phyloP scores from a whole-genome alignment of 2,329 filamentous ascomycete species.

The Diaporthe sp. region DNA sequence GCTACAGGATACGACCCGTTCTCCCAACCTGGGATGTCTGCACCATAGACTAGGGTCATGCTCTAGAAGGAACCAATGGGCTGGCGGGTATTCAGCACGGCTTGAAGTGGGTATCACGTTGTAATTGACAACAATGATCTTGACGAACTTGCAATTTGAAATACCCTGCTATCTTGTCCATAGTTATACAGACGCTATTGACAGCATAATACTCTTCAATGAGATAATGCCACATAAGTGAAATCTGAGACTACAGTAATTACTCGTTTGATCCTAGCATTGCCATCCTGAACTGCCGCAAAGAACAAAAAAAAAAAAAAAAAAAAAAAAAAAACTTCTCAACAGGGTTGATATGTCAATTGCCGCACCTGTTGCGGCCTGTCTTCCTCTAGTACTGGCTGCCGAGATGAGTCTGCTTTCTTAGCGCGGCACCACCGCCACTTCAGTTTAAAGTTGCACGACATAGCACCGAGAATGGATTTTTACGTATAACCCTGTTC shows the following conservation, averaged over 20 bases:
- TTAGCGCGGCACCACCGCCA: neutral
- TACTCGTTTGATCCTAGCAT: neutral
- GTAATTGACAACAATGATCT: neutral
- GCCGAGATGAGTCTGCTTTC: neutral
- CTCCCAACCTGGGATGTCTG: conserved; percentile 17
- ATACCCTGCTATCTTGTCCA: neutral
- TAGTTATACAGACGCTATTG: neutral
- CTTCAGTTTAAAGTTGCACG: too few relatives aligned
- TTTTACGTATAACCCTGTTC: neutral
- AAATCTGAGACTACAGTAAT: neutral
- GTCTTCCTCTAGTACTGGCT: neutral
- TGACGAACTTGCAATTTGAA: neutral
- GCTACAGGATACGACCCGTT: conserved; percentile 2
- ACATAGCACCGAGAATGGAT: neutral
- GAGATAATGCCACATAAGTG: neutral
- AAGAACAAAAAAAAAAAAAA: too few relatives aligned
- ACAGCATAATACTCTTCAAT: neutral
- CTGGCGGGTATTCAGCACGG: neutral
- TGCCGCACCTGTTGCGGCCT: neutral
- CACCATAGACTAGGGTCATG: conserved; percentile 19
- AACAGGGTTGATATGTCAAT: too few relatives aligned
- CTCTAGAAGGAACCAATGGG: neutral
- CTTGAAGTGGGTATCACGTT: neutral
- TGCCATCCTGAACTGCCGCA: too few relatives aligned
- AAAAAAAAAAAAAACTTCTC: neutral